Evolutionary conservation across 371 early-diverging fungal genomes (phyloP).

Genomic region (Mortierella sp.): DNA sequence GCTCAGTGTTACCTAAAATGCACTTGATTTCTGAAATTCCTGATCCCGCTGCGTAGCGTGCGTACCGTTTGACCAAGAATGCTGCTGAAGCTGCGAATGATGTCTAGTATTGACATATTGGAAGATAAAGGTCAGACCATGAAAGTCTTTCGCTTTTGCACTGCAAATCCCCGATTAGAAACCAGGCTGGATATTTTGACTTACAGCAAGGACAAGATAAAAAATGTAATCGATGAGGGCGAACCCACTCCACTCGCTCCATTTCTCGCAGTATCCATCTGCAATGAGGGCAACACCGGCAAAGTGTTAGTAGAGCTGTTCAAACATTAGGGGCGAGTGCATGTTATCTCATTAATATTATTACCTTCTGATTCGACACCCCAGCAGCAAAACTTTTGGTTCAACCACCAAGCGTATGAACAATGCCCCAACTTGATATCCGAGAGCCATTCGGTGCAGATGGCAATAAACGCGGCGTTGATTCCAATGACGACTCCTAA

Average conservation of each 20-base stretch:
- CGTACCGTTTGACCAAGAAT: constrained; percentile 76
- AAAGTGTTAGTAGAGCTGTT: background rate
- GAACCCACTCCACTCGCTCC: constrained; percentile 59
- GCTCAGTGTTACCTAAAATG: constrained; percentile 73
- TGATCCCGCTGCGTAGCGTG: constrained; percentile 93
- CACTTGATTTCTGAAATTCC: constrained; percentile 97
- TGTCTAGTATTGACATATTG: constrained; percentile 55
- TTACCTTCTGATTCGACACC: constrained; percentile 72
- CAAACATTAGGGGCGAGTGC: background rate
- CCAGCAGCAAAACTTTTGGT: constrained; percentile 97
- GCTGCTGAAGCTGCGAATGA: constrained; percentile 71
- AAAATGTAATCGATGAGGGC: constrained; percentile 71
- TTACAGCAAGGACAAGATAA: constrained; percentile 73
- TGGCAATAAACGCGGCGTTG: constrained; percentile 90
- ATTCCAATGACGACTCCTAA: constrained; percentile 85
- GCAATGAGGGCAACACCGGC: background rate
- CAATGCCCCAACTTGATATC: constrained; percentile 93
- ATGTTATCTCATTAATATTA: background rate
- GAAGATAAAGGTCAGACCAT: background rate
- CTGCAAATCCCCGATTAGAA: background rate
- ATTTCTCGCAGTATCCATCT: constrained; percentile 61
- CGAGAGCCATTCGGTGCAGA: constrained; percentile 88
- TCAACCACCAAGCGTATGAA: constrained; percentile 91
- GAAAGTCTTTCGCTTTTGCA: no score
- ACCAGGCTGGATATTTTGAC: constrained; percentile 12